A percentile compares a stretch with the other conserved stretches of the same genome.
These are phyloP conservation scores for Tricholoma hemisulphureum DNA, from an alignment of 768 basidiomycete species.

Conservation along the genomic window DNA sequence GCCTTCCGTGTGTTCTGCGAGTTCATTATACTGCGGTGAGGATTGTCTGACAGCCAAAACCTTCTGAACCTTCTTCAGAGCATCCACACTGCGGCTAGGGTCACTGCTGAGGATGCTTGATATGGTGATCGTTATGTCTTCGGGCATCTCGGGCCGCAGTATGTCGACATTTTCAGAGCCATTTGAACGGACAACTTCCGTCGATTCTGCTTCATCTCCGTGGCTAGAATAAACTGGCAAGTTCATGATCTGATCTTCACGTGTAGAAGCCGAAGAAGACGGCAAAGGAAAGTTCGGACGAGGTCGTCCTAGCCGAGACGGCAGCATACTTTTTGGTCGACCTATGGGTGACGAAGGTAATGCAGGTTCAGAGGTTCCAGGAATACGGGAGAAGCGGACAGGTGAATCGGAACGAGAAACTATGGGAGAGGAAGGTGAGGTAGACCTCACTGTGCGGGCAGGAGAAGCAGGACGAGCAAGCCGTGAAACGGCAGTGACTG, in stretches of 20 bases:
- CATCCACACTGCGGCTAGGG: slow-evolving; percentile 82
- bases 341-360: slow-evolving; percentile 44
- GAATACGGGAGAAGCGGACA: slow-evolving; percentile 31
- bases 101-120: slow-evolving; percentile 89
- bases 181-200: not conserved
- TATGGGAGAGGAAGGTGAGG: slow-evolving; percentile 40
- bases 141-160: slow-evolving; percentile 35
- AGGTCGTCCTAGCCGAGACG: slow-evolving; percentile 72
- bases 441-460: slow-evolving; percentile 35
- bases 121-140: slow-evolving; percentile 77
- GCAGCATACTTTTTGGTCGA: slow-evolving; percentile 67
- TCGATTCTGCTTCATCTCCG: slow-evolving; percentile 1
- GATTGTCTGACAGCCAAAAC: slow-evolving; percentile 73
- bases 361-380: slow-evolving; percentile 19
- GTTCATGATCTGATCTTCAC: slow-evolving; percentile 27
- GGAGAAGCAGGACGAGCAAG: slow-evolving; percentile 51
- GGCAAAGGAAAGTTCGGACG: slow-evolving; percentile 46
- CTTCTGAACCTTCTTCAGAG: slow-evolving; percentile 89
- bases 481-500: slow-evolving; percentile 29
- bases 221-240: not conserved
- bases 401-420: slow-evolving; percentile 44
- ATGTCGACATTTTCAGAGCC: slow-evolving; percentile 19
- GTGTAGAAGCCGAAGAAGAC: slow-evolving; percentile 11
- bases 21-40: slow-evolving; percentile 69
- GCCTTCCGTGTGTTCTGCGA: slow-evolving; percentile 77